A percentile compares a stretch with the other conserved stretches of the same genome.
phyloP scores from a whole-genome alignment of 208 protist species.

The Crithidia acanthocephali region DNA sequence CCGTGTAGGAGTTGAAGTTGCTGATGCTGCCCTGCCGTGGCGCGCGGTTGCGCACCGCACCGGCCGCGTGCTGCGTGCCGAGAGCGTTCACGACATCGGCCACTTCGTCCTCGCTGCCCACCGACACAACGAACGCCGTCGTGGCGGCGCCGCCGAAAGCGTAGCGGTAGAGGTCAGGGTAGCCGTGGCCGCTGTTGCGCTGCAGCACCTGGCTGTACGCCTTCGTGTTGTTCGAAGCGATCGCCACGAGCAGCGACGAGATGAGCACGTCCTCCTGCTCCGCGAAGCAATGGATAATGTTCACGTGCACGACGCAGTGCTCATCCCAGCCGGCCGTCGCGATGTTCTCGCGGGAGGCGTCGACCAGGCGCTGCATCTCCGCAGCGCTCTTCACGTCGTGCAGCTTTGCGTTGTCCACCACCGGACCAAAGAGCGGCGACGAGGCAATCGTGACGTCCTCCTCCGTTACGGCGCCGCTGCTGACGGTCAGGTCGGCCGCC shows the following conservation, averaged over 20 bases:
- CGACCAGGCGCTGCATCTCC: conserved; percentile 28
- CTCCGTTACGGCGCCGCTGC: conserved; percentile 18
- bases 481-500: conserved; percentile 23
- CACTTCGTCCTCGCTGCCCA: conserved; percentile 37
- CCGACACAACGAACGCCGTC: conserved; percentile 31
- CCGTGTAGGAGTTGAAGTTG: conserved; percentile 49
- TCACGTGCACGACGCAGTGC: conserved; percentile 38
- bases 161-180: conserved; percentile 49
- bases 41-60: conserved; percentile 39
- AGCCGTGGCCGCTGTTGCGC: conserved; percentile 12
- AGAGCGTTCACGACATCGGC: conserved; percentile 36
- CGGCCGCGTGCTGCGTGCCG: conserved; percentile 27
- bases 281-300: conserved; percentile 43
- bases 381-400: conserved; percentile 19
- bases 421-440: conserved; percentile 61
- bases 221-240: conserved; percentile 27
- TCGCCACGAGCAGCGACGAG: conserved; percentile 42
- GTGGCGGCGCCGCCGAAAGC: conserved; percentile 58
- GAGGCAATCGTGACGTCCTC: conserved; percentile 25
- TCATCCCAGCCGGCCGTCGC: conserved; percentile 32
- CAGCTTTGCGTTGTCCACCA: conserved; percentile 39
- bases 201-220: conserved; percentile 36
- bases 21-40: conserved; percentile 53
- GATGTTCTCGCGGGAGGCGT: conserved; percentile 25
- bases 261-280: conserved; percentile 35